Evolutionary conservation across 2,329 filamentous ascomycete species (phyloP).

Genomic region (Colletotrichum sp.): DNA sequence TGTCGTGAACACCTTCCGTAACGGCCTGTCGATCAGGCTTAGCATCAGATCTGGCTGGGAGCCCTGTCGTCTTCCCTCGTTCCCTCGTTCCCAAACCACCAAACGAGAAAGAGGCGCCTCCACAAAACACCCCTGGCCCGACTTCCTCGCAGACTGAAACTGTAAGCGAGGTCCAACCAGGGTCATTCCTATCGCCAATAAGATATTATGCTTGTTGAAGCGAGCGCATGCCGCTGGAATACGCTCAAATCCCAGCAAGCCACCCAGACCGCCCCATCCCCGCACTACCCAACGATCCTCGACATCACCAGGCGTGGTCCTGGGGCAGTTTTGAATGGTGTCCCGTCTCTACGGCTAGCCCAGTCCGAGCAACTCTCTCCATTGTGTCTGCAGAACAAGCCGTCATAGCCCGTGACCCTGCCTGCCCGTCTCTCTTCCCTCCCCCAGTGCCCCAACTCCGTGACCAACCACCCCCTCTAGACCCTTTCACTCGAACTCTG

Average conservation of each 20-base stretch:
- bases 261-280: background rate
- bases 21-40: constrained; percentile 8
- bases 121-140: background rate
- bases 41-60: constrained; percentile 11
- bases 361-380: constrained; percentile 5
- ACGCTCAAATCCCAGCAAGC: background rate
- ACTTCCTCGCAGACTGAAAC: constrained; percentile 9
- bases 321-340: background rate
- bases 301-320: background rate
- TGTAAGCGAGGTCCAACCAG: constrained; percentile 1
- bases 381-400: background rate
- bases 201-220: constrained; percentile 9
- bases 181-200: background rate
- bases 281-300: background rate
- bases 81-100: background rate
- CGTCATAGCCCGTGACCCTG: constrained; percentile 11
- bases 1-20: constrained; percentile 15
- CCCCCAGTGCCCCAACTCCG: background rate
- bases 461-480: background rate
- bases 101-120: background rate
- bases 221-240: background rate
- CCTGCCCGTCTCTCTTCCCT: background rate
- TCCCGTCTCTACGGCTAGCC: constrained; percentile 5
- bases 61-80: background rate
- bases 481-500: constrained; percentile 7